Evolutionary conservation across 2,329 filamentous ascomycete species (phyloP).

Genomic region (Mycogone perniciosa): DNA sequence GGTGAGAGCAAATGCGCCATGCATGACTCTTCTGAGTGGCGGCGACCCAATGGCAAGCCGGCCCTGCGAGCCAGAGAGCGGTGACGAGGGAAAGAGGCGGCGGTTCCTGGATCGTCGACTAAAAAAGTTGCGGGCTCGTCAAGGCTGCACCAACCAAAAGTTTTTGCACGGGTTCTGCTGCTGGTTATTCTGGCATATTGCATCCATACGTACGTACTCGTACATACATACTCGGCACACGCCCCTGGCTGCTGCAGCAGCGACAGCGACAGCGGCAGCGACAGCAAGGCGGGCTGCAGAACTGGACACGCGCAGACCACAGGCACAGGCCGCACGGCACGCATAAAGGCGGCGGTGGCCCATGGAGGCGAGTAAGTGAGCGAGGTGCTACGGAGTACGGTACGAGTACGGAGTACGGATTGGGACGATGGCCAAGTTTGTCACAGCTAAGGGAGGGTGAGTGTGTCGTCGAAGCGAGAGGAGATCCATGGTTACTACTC

Average conservation of each 20-base stretch:
- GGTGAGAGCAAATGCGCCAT: constrained; percentile 20
- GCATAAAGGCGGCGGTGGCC: not conserved
- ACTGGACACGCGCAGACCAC: too few relatives aligned
- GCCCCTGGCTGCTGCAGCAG: too few relatives aligned
- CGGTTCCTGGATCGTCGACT: constrained; percentile 11
- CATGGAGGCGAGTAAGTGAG: not conserved
- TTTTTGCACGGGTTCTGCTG: not conserved
- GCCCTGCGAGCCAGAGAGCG: constrained; percentile 14
- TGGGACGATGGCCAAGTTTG: too few relatives aligned
- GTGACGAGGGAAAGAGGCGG: constrained; percentile 16
- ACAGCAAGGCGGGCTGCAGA: too few relatives aligned
- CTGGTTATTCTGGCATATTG: too few relatives aligned
- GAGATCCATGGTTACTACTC: not conserved
- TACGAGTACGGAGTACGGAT: too few relatives aligned
- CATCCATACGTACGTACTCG: too few relatives aligned
- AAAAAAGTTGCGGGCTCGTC: too few relatives aligned
- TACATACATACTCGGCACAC: too few relatives aligned
- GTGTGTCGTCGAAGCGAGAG: not conserved
- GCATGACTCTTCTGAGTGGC: constrained; percentile 14
- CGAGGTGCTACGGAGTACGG: not conserved
- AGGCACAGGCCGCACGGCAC: too few relatives aligned
- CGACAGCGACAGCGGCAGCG: too few relatives aligned
- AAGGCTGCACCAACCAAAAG: constrained; percentile 5
- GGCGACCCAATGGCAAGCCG: constrained; percentile 16
- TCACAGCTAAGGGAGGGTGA: not conserved